A percentile compares a stretch with the other conserved stretches of the same genome.
phyloP scores from a whole-genome alignment of 352 stramenopile genomes.

The Globisporangium canariense region DNA sequence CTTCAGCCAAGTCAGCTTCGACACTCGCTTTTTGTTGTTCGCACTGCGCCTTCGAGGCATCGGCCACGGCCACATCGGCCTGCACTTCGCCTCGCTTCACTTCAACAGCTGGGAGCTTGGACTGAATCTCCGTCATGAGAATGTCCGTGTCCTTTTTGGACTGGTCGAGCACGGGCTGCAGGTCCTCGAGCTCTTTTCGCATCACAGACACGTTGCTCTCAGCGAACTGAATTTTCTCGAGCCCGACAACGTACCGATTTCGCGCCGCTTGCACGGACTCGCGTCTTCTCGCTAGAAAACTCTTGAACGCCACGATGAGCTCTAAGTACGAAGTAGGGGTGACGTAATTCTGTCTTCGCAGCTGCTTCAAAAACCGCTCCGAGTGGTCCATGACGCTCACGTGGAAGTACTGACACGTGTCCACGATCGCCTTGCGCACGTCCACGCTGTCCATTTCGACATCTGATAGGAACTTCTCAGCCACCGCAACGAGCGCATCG shows the following conservation, averaged over 20 bases:
- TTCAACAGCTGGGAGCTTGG: constrained; percentile 89
- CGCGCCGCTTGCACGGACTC: constrained; percentile 80
- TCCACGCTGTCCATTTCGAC: constrained; percentile 84
- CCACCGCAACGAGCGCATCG: constrained; percentile 92
- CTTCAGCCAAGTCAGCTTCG: constrained; percentile 90
- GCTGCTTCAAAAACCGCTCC: constrained; percentile 71
- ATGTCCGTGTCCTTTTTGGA: constrained; percentile 91
- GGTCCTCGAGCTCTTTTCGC: constrained; percentile 92
- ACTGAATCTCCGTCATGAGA: constrained; percentile 93
- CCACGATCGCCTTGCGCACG: constrained; percentile 81
- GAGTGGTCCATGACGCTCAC: constrained; percentile 86
- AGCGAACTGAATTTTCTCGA: constrained; percentile 93
- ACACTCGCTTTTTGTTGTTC: constrained; percentile 87
- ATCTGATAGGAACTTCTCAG: constrained; percentile 89
- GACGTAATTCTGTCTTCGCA: constrained; percentile 93
- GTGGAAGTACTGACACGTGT: constrained; percentile 93
- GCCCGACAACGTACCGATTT: constrained; percentile 87
- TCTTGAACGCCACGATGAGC: constrained; percentile 93
- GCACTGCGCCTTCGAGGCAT: constrained; percentile 87
- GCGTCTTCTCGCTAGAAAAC: constrained; percentile 76
- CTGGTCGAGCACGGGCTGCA: constrained; percentile 91
- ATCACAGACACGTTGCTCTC: constrained; percentile 92
- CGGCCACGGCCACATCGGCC: constrained; percentile 69
- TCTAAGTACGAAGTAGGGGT: constrained; percentile 95
- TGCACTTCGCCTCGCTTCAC: constrained; percentile 77